phyloP scores from a whole-genome alignment of 495 filamentous ascomycete genomes.

The Xylaria telfairii region DNA sequence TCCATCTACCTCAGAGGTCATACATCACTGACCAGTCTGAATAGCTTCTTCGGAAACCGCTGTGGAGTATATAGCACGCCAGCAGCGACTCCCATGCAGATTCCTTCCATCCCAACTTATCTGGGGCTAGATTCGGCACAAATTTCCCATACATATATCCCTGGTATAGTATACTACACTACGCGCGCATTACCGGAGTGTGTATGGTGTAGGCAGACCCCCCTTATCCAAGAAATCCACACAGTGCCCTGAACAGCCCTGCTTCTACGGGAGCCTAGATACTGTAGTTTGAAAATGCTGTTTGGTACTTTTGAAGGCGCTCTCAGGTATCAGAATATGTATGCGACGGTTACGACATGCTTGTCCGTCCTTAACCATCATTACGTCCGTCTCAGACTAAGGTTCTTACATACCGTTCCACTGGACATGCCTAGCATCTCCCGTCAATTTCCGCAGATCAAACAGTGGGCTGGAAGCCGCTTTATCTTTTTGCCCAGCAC shows the following conservation, averaged over 20 bases:
- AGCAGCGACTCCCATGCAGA: neutral
- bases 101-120: neutral
- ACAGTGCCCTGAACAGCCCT: slow-evolving; percentile 4
- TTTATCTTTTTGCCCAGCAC: neutral
- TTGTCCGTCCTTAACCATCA: neutral
- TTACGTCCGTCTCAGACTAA: slow-evolving; percentile 14
- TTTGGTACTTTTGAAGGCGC: slow-evolving; percentile 3
- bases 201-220: neutral
- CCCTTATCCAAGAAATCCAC: slow-evolving; percentile 17
- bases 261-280: neutral
- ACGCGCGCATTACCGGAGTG: neutral
- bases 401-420: slow-evolving; percentile 15
- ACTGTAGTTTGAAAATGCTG: neutral
- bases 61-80: neutral
- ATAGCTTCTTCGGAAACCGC: neutral
- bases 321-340: slow-evolving; percentile 3
- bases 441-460: slow-evolving; percentile 17
- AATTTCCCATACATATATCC: neutral
- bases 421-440: neutral
- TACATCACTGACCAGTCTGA: neutral
- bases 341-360: neutral
- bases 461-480: neutral
- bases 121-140: neutral
- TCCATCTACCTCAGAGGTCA: neutral
- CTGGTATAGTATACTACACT: too few species aligned